Conservation (phyloP, 129 eudicot genomes). For the Erigeron canadensis region DNA sequence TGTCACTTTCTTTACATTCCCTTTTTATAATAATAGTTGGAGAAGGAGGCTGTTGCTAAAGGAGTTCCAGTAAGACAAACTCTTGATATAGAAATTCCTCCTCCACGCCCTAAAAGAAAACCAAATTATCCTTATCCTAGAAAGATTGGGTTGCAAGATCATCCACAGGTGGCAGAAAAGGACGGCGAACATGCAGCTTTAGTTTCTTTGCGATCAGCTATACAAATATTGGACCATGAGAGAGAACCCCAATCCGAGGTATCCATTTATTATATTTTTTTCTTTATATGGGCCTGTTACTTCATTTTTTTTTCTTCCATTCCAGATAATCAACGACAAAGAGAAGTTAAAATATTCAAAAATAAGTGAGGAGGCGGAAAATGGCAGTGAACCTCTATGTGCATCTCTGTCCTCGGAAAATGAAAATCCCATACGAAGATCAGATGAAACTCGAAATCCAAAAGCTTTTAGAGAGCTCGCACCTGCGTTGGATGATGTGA, state of each 20-base stretch:
- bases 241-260: constrained; percentile 67
- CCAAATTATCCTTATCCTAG: constrained; percentile 98
- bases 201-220: constrained; percentile 35
- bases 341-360: constrained; percentile 32
- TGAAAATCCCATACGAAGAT: constrained; percentile 29
- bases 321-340: constrained; percentile 48
- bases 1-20: neutral
- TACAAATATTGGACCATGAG: constrained; percentile 53
- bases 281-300: neutral
- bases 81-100: constrained; percentile 92
- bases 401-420: constrained; percentile 36
- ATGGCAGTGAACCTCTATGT: constrained; percentile 38
- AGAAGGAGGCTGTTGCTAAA: constrained; percentile 87
- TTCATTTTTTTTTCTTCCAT: constrained; percentile 20
- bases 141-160: constrained; percentile 44
- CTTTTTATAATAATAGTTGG: constrained; percentile 50
- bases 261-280: constrained; percentile 2
- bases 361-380: constrained; percentile 29
- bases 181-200: constrained; percentile 42
- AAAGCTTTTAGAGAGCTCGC: constrained; percentile 51
- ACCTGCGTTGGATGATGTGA: constrained; percentile 36
- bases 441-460: constrained; percentile 27
- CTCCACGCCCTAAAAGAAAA: constrained; percentile 98
- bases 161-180: constrained; percentile 46
- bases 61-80: constrained; percentile 77